Evolutionary conservation across 805 yeast genomes (phyloP), one percentile per base, ranked within the genome.

Genomic region (Wickerhamiella kurtzmanii): DNA sequence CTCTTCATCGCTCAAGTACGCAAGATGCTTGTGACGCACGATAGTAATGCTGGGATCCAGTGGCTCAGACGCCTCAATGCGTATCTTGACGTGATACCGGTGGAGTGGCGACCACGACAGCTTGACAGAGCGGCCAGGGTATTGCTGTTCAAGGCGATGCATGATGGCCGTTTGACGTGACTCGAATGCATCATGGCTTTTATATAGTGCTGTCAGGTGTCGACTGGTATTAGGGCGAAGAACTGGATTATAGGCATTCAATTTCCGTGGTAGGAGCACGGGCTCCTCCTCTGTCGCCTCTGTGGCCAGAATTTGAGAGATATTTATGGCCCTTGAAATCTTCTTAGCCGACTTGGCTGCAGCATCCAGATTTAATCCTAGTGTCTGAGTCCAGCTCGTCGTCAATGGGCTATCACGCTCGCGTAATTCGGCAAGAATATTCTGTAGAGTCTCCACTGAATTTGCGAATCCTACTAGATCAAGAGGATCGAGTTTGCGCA

Each of bases 31-130:
- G 18, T 74, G 71, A 43, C 69, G 60, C 15, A 63, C 61, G n/a
- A 69, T 44, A 47, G 67, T 52, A 54, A 68, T 47, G 4, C 52
- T 55, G 0, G 47, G 49, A 18, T 42, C 51, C 18, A 40, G 28
- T 21, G 42, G 44, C 58, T 17, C 41, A 2, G 42, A 39, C n/a
- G 32, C 37, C 3, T 28, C 41, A 18, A 11, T 15, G 4, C 49
- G 45, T 11, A 79, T 62, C 50, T 73, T 70, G 2, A 80, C 62
- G 6, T 75, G 75, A 56, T 75, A 68, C 11, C 73, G 72, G 37
- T 65, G 60, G 40, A 64, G 61, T 16, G 70, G 70, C 17, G 71
- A 66, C 58, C 68, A 63, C 40, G 68, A 67, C 37, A 75, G 56
- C 4, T 56, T 50, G 0, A 67, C 63, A 1, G 67, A 50, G 1